phyloP scores from a whole-genome alignment of 371 early-diverging fungal genomes.

The Sporodiniella umbellata region DNA sequence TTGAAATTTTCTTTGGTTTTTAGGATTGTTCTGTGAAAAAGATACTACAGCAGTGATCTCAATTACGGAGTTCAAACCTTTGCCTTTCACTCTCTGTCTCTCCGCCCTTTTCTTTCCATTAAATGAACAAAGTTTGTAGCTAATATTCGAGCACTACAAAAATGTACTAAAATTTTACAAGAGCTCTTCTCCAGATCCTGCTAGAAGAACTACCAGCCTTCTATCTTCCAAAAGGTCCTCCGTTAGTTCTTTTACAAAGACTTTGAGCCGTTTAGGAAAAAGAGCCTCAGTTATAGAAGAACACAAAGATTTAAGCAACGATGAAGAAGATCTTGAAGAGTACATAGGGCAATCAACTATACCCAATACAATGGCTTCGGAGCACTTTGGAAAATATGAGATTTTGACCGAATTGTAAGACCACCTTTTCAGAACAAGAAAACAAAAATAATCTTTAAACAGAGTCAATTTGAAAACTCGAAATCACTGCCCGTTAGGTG shows the following conservation, averaged over 20 bases:
- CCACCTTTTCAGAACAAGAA: not conserved
- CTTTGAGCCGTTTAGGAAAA: slow-evolving; percentile 9
- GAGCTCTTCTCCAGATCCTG: too few species aligned
- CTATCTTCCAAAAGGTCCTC: slow-evolving; percentile 8
- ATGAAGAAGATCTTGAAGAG: slow-evolving; percentile 19
- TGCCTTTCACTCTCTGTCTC: not conserved
- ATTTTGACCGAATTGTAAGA: slow-evolving; percentile 60
- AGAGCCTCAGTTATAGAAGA: slow-evolving; percentile 1
- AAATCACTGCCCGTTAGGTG: slow-evolving; percentile 76
- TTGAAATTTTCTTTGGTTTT: too few species aligned
- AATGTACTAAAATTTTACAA: too few species aligned
- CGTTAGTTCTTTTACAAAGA: slow-evolving; percentile 9
- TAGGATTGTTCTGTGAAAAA: too few species aligned
- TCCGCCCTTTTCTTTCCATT: not conserved
- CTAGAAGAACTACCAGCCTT: slow-evolving; percentile 18
- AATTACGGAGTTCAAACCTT: too few species aligned
- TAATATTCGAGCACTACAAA: too few species aligned
- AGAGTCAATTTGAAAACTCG: slow-evolving; percentile 71
- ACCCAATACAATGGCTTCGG: slow-evolving; percentile 19
- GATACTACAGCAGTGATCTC: too few species aligned
- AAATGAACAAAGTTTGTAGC: not conserved
- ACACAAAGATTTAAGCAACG: not conserved
- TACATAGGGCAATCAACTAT: slow-evolving; percentile 11
- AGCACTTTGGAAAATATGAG: slow-evolving; percentile 42
- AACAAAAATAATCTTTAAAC: not conserved